Base-by-base conservation (phyloP, 192 early-diverging fungal species). In the Umbelopsis sp. region DNA sequence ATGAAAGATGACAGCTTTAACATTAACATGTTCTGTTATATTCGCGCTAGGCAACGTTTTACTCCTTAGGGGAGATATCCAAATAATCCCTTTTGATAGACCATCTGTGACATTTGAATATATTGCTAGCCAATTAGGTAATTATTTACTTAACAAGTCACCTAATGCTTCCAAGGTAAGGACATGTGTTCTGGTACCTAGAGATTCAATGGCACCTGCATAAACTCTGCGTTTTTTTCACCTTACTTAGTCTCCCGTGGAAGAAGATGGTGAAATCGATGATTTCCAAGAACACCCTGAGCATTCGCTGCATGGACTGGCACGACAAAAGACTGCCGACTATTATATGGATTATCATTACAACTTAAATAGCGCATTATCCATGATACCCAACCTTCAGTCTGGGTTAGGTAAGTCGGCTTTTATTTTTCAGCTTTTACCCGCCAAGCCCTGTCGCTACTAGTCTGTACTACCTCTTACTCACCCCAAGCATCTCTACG, bases 81-180 rank as follows among this genome's bases (percentile, higher is more conserved):
- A 76, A 9, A 82, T 97, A 43, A 69, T 41, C 9, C 79, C 85
- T 8, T 78, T 78, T 47, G 83, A 87, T 38, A 76, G 85, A 25
- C 76, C 80, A 2, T 77, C 77, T 0, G 86, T 94, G 22, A 85
- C 80, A 20, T 92, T 86, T 70, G 91, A 90, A 45, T 86, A 89
- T 43, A 76, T 97, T 9, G 77, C 93, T 16, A 86, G 81, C 36
- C 47, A 93, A 24, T 74, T 98, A 24, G 96, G 92, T 10, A 91
- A 98, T 70, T 88, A 86, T 66, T 70, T 95, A 5, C 49, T 96
- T 16, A 85, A 78, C 32, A 76, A 81, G 43, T 72, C 74, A 12
- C 70, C 73, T 43, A 45, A 56, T 45, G 77, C 76, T 32, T 32
- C 59, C 4, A 62, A 76, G 65, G 74, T 71, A 69, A 11, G 10